Base-by-base conservation (phyloP, 352 stramenopile species). In the Globisporangium spinosum region DNA sequence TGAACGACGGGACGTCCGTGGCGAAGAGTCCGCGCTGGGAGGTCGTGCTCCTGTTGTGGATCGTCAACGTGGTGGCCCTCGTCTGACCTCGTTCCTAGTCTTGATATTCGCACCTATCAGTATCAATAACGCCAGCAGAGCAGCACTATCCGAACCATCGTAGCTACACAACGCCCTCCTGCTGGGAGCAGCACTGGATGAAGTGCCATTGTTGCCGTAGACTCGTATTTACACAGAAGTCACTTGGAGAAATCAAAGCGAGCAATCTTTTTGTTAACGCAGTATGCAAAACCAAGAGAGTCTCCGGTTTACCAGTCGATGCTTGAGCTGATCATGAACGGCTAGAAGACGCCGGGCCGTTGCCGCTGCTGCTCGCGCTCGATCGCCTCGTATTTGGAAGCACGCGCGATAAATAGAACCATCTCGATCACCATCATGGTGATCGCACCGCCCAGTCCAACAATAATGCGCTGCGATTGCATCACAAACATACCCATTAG, bases 341-440 rank as follows among this genome's bases (percentile, higher is more conserved):
- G 9, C 25, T 70, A 69, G 62, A 89, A 89, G 20, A 77, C 70
- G 45, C 65, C 69, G 1, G 49, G 56, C 17, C 73, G 71, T 17
- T 70, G 71, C 40, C 80, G 82, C 68, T 64, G 73, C 56, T 82
- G 75, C 34, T 84, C 47, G 7, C 74, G 66, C 68, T 92, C 82
- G 32, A 93, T 74, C 22, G 65, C 73, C 43, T 93, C 83, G 29
- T 83, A 79, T 72, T 93, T 93, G 58, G 84, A 73, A 1, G 85
- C 80, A 7, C 88, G 80, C 17, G 86, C 63, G 71, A 96, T 96
- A 71, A 89, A 96, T 53, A 96, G 73, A 49, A 94, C 74, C 88
- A 96, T 96, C 69, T 96, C 88, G 54, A 96, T 80, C 35, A 96
- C 69, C 86, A 94, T 94, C 88, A 96, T 96, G 59, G 62, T 78